phyloP scores from a whole-genome alignment of 148 eudicot species.

The Fallopia convolvulus region DNA sequence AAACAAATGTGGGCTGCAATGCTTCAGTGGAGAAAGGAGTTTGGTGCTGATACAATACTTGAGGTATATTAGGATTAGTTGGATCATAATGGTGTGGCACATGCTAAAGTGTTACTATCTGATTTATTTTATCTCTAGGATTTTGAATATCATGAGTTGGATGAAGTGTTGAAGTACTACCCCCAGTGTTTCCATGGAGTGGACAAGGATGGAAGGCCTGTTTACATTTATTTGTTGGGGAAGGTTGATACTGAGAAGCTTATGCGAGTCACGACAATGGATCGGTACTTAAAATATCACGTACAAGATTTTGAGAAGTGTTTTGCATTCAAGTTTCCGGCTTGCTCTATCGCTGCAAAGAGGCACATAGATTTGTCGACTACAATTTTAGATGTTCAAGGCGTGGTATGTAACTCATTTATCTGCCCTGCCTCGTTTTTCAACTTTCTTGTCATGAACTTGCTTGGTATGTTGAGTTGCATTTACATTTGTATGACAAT shows the following conservation, averaged over 20 bases:
- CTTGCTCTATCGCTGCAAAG: slow-evolving; percentile 79
- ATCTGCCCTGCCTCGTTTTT: not conserved
- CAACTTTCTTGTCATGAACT: not conserved
- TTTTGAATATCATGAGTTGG: slow-evolving; percentile 64
- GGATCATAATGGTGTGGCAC: not conserved
- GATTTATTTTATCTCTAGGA: slow-evolving; percentile 30
- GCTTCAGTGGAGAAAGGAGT: slow-evolving; percentile 80
- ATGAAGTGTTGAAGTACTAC: slow-evolving; percentile 60
- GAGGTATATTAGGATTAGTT: slow-evolving; percentile 34
- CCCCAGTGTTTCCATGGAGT: slow-evolving; percentile 89
- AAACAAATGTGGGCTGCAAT: slow-evolving; percentile 82
- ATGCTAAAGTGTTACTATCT: not conserved
- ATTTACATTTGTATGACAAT: not conserved
- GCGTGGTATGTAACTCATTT: slow-evolving; percentile 51
- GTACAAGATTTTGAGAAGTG: slow-evolving; percentile 76
- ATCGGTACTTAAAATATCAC: slow-evolving; percentile 68
- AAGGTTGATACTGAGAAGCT: slow-evolving; percentile 67
- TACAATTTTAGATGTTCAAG: slow-evolving; percentile 83
- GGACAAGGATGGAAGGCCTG: slow-evolving; percentile 84
- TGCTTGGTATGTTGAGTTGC: not conserved
- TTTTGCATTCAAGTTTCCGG: slow-evolving; percentile 65
- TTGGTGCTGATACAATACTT: slow-evolving; percentile 63
- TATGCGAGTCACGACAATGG: slow-evolving; percentile 73
- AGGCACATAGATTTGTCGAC: slow-evolving; percentile 75
- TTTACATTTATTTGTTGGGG: slow-evolving; percentile 78